Conservation (phyloP, 345 rosid species). For the Erucastrum elatum region DNA sequence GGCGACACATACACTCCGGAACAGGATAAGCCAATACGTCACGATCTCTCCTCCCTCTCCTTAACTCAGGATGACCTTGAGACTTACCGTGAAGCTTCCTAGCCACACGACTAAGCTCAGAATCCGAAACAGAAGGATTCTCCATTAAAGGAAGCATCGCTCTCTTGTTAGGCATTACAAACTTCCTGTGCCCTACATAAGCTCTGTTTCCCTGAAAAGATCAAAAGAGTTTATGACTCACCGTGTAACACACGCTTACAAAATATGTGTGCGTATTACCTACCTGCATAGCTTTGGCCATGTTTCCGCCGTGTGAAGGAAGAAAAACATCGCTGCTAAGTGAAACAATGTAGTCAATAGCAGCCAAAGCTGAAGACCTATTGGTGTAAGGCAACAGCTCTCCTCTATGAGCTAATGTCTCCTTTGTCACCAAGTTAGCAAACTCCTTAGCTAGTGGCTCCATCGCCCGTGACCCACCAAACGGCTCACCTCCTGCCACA, state of each 20-base stretch:
- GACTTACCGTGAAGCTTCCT: slow-evolving; percentile 60
- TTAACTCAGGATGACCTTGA: slow-evolving; percentile 59
- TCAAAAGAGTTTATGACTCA: not conserved
- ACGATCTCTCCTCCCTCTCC: slow-evolving; percentile 52
- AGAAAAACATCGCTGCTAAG: slow-evolving; percentile 69
- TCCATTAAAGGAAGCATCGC: slow-evolving; percentile 61
- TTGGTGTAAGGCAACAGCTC: slow-evolving; percentile 61
- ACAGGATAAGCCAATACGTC: slow-evolving; percentile 72
- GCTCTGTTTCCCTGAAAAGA: slow-evolving; percentile 65
- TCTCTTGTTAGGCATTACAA: slow-evolving; percentile 69
- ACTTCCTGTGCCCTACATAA: slow-evolving; percentile 71
- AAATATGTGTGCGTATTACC: not conserved
- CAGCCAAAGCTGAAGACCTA: slow-evolving; percentile 67
- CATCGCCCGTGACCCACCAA: slow-evolving; percentile 61
- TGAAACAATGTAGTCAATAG: slow-evolving; percentile 70
- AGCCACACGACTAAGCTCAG: slow-evolving; percentile 49
- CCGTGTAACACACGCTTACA: too few species aligned
- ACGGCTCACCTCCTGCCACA: slow-evolving; percentile 75
- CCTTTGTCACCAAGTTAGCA: slow-evolving; percentile 56
- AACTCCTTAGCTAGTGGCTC: slow-evolving; percentile 58
- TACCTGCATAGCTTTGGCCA: slow-evolving; percentile 75
- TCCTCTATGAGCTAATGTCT: slow-evolving; percentile 52
- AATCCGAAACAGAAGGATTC: slow-evolving; percentile 48
- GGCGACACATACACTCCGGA: slow-evolving; percentile 74
- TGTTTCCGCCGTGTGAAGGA: slow-evolving; percentile 91